Base-by-base conservation (phyloP, 2,329 filamentous ascomycete species). In the Phoma sp. region DNA sequence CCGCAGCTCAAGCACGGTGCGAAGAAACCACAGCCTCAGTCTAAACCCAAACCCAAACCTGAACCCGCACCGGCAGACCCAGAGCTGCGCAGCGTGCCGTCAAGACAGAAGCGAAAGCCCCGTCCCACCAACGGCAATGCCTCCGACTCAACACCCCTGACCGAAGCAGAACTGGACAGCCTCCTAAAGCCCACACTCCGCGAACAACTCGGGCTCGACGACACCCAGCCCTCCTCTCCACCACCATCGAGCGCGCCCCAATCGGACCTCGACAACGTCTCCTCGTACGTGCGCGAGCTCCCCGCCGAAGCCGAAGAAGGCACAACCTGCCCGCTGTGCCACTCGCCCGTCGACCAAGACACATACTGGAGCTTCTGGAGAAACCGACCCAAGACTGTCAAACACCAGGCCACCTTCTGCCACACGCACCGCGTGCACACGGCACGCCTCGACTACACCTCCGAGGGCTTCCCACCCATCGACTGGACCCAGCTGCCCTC, bases 281-380 rank as follows among this genome's bases (percentile, higher is more conserved):
- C 61, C 9, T 52, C 55, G 5, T 65, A 67, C 48, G 49, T 67
- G 6, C 46, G 55, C 22, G 49, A 59, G 7, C 56, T 68, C 7
- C 60, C 60, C 2, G 24, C 53, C 4, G 57, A 64, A 10, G 59
- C 60, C 38, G 54, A 59, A 27, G 59, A 63, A 45, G 61, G 62
- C 14, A 60, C 62, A 7, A 40, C 33, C 39, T 93, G 90, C 67
- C 87, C 89, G 1, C 83, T 90, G 77, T 93, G 90, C 69, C 80
- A 83, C 11, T 77, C 83, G 38, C 65, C 77, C 2, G 85, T 93
- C 5, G 80, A 86, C 47, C 73, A 77, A 8, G 74, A 76, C 0
- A 73, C 84, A 1, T 77, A 91, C n/a, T 73, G 80, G 46, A 75
- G 79, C 1, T 75, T 71, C 58, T 73, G 65, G 65, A 64, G 57